Evolutionary conservation across 2,329 filamentous ascomycete species (phyloP).

Genomic region (Cyphellophora europaea): DNA sequence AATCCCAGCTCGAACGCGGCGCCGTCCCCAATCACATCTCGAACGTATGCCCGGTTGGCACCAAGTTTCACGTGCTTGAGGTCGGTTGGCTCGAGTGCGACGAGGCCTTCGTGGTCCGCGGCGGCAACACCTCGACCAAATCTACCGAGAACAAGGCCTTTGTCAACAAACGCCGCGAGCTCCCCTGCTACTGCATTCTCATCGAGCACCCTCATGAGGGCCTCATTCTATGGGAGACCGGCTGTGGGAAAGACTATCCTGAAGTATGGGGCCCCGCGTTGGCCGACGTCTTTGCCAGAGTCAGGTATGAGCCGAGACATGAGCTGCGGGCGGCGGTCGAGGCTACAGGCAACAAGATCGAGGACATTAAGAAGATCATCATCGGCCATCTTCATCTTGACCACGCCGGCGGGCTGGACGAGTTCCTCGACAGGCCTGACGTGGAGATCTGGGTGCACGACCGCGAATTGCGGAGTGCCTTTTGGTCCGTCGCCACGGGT

Average conservation of each 20-base stretch:
- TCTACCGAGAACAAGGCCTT: conserved; percentile 11
- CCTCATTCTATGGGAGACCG: conserved; percentile 19
- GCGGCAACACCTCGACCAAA: conserved; percentile 15
- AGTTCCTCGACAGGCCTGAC: conserved; percentile 15
- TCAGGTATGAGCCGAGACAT: conserved; percentile 16
- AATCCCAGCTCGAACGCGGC: conserved; percentile 16
- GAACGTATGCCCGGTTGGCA: conserved; percentile 18
- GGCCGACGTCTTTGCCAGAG: conserved; percentile 14
- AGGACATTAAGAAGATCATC: conserved; percentile 20
- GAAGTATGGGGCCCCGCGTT: conserved; percentile 17
- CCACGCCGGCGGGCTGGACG: conserved; percentile 17
- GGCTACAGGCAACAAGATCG: conserved; percentile 18
- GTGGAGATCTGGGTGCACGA: conserved; percentile 19
- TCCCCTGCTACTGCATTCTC: conserved; percentile 55
- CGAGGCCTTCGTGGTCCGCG: conserved; percentile 16
- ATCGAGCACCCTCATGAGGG: conserved; percentile 19
- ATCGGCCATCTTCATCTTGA: conserved; percentile 19
- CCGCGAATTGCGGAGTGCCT: conserved; percentile 12
- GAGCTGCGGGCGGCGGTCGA: conserved; percentile 16
- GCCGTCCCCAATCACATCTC: conserved; percentile 16
- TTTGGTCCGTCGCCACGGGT: conserved; percentile 18
- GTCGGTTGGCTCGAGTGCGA: conserved; percentile 18
- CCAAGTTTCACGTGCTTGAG: conserved; percentile 17
- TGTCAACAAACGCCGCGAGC: conserved; percentile 72
- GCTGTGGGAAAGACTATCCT: conserved; percentile 18